Evolutionary conservation across 192 early-diverging fungal species (phyloP).

Genomic region (Umbelopsis sp.): DNA sequence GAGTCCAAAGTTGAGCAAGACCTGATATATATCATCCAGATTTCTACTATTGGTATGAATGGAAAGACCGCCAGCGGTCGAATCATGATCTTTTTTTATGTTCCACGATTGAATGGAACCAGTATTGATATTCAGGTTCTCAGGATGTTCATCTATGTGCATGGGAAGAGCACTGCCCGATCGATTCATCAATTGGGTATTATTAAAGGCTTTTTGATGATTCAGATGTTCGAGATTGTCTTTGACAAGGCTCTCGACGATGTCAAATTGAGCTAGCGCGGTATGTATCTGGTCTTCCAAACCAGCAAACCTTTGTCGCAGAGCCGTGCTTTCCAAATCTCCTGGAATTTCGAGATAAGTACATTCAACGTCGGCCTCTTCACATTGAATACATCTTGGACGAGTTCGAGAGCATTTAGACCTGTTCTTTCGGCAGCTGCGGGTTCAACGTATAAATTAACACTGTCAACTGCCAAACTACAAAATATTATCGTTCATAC

Average conservation of each 20-base stretch:
- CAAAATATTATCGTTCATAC: not conserved
- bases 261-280: conserved; percentile 32
- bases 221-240: not conserved
- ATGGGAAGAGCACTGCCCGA: not conserved
- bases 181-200: not conserved
- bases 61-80: conserved; percentile 24
- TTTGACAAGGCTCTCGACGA: conserved; percentile 29
- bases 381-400: conserved; percentile 35
- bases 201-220: not conserved
- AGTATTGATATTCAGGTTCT: conserved; percentile 14
- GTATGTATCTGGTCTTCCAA: conserved; percentile 41
- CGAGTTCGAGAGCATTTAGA: conserved; percentile 39
- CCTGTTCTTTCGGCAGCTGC: conserved; percentile 37
- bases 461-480: not conserved
- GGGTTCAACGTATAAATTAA: not conserved
- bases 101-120: conserved; percentile 22
- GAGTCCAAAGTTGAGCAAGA: conserved; percentile 30
- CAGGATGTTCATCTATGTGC: not conserved
- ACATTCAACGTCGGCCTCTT: conserved; percentile 28
- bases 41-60: conserved; percentile 35
- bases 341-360: conserved; percentile 37
- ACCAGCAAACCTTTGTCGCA: conserved; percentile 40
- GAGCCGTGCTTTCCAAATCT: conserved; percentile 42
- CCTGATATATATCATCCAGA: conserved; percentile 31
- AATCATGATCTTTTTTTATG: conserved; percentile 12